Evolutionary conservation across 257 asterid species (phyloP), one percentile per base, ranked within the genome.

Genomic region (Solanum boliviense): DNA sequence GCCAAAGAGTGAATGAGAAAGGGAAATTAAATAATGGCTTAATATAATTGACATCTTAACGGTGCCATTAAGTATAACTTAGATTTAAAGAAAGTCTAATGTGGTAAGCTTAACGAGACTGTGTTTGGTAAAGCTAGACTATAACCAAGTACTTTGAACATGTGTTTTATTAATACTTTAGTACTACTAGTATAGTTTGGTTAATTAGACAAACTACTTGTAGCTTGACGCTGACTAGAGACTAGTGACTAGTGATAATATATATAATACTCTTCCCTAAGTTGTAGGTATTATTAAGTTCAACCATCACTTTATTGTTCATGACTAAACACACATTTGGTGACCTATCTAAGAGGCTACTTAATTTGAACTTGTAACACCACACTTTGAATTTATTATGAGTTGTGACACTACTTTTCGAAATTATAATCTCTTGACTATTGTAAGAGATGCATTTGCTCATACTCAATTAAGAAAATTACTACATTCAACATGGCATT

Each of bases 21-120:
- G 68, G 6, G 41, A 46, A 44, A 79, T 2, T 74, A 12, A 83
- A 58, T 83, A 83, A 56, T 83, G 74, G 48, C 48, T 83, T 83
- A 13, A 32, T 83, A 60, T 23, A 67, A 85, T 85, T 85, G 87
- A 85, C 88, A 86, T 86, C 7, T 65, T 41, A 71, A 70, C 44
- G 83, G 67, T 86, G 70, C 83, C n/a, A 70, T 44, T 86, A 71
- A 70, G 88, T 34, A 41, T 86, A 35, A 35, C 83, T 86, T 86
- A 13, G 71, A 68, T 35, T 21, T 74, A 86, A 86, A 86, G 83
- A 86, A 86, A 86, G 70, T 48, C 18, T 58, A 58, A 46, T 27
- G 89, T 38, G 73, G 83, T 41, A 86, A 18, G 84, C 31, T 25
- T 74, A 70, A 67, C 38, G 5, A 84, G 29, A 78, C 82, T 34